phyloP scores from a whole-genome alignment of 768 basidiomycete species.

The Krasilnikovozyma curviuscula region DNA sequence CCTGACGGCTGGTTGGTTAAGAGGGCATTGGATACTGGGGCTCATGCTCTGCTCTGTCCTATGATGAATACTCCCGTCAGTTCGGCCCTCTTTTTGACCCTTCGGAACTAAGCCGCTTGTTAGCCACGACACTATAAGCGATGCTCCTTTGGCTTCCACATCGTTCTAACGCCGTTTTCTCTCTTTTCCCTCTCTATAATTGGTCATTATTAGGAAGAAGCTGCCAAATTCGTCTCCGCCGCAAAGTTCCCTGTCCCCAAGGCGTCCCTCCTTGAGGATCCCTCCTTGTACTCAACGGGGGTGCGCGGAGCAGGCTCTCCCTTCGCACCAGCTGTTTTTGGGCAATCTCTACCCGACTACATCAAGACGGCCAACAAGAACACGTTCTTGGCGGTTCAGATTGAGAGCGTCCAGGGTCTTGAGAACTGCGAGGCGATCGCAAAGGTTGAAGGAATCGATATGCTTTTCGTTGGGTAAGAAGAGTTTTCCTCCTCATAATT shows the following conservation, averaged over 20 bases:
- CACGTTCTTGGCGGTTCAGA: constrained; percentile 43
- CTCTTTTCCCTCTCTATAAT: background rate
- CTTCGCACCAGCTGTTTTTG: constrained; percentile 23
- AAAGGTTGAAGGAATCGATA: constrained; percentile 39
- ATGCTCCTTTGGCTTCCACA: background rate
- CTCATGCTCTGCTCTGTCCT: constrained; percentile 14
- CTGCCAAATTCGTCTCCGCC: constrained; percentile 20
- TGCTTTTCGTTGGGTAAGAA: constrained; percentile 15
- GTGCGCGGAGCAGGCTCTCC: constrained; percentile 25
- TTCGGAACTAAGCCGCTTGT: background rate
- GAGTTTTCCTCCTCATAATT: no score
- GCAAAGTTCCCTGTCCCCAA: constrained; percentile 23
- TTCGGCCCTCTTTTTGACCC: background rate
- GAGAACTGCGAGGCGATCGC: constrained; percentile 43
- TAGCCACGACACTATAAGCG: background rate
- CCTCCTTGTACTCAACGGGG: constrained; percentile 21
- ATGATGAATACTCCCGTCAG: no score
- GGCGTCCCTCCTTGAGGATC: no score
- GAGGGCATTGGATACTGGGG: constrained; percentile 27
- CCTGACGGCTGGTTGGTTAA: constrained; percentile 25
- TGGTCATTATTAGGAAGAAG: constrained; percentile 23
- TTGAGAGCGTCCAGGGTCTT: constrained; percentile 44
- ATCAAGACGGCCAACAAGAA: constrained; percentile 35
- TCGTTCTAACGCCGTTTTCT: constrained; percentile 7
- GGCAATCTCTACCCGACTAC: constrained; percentile 21